Evolutionary conservation across 345 rosid species (phyloP), one percentile per base, ranked within the genome.

Genomic region (Eutrema heterophyllum): DNA sequence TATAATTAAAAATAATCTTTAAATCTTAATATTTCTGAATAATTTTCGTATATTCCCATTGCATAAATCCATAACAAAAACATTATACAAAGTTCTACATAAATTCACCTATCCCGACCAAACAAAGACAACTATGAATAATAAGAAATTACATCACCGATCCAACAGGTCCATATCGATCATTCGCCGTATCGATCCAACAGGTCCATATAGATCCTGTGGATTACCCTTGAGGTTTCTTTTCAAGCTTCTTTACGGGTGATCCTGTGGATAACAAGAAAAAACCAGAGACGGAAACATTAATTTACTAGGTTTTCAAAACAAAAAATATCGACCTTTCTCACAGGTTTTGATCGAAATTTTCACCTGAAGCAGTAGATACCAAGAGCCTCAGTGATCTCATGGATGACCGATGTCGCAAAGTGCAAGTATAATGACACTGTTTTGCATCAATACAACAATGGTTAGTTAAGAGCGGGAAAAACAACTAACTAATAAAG

Each of bases 291-390:
- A 54, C 30, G 15, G 12, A 57, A 53, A 53, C 32, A 21, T 29
- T 38, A 29, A 36, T 1, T 43, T 12, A 41, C 10, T 46, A 50
- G 67, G 61, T 14, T n/a, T 32, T 49, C 39, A 68, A 21, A 49
- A 7, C 30, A 16, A 29, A 44, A 26, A 64, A 46, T 15, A 9
- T 63, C 9, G 3, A 50, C 9, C 5, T 29, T 16, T 30, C 0
- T 9, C 26, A 13, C 12, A 55, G 26, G 11, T 70, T 43, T 43
- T 24, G 43, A 5, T 46, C 9, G 7, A 24, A 32, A 30, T 6
- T 4, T 1, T 64, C 27, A 95, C 99, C 99, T 96, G 98, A 96
- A 96, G 90, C 98, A 96, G 83, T 70, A 68, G 64, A 96, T 96
- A 67, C 99, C 99, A 86, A 96, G 79, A 59, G 99, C 96, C 0